Base-by-base conservation (phyloP, 208 protist species). In the Leishmania turanica region DNA sequence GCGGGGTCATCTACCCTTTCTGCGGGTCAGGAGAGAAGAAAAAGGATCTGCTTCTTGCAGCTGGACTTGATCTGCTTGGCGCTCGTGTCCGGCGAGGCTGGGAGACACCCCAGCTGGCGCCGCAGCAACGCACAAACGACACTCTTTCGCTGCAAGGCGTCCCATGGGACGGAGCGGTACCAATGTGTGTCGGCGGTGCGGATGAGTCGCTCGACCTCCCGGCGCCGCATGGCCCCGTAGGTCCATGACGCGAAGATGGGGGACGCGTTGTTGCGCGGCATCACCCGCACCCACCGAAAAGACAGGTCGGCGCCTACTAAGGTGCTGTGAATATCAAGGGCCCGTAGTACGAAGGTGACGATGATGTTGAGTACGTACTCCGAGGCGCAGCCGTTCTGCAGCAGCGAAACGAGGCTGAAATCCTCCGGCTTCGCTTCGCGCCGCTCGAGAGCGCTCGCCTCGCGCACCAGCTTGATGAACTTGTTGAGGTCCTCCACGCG, bases 291-390 rank as follows among this genome's bases (percentile, higher is more conserved):
- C 87, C 90, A 91, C 1, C 85, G 82, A 72, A 83, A 89, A 27
- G 83, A 40, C 27, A 89, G 76, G 45, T 90, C 83, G 42, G 65
- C 74, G 31, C 87, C 91, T 8, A 87, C 87, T n/a, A 95, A n/a
- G 45, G 80, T 83, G 77, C 88, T 84, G 40, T 79, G 45, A 19
- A 88, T 56, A 8, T 73, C 78, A 7, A 89, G 31, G 24, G 79
- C 77, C 49, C 64, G n/a, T 60, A 95, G 84, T 31, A 89, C 76
- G 1, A 88, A 47, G 17, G 82, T 49, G 17, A 95, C 72, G 56
- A 92, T 40, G 37, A 88, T 53, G 64, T 95, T 95, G 6, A 95
- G 81, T 3, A 95, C 49, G 74, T 88, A 85, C 66, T 88, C 85
- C 54, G 89, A 90, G 0, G 83, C 82, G 40, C 82, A 76, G 31